These are phyloP conservation scores for Pseudodiploospora longispora DNA, from an alignment of 2,329 filamentous ascomycete genomes.

Conservation along the genomic window DNA sequence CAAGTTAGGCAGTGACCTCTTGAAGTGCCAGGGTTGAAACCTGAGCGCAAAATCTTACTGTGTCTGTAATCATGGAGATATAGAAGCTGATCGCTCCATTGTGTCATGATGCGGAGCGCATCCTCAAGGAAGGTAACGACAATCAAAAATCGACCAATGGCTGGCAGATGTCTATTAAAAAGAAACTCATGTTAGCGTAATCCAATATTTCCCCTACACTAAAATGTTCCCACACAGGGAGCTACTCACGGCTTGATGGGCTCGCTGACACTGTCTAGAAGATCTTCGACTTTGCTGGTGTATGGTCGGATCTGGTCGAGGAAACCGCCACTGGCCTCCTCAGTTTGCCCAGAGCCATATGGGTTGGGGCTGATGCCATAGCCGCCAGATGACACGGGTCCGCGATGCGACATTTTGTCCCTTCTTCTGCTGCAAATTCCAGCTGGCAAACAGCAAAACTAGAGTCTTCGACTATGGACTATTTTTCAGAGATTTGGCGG, in stretches of 20 bases:
- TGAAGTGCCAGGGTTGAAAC: background rate
- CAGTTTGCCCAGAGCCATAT: constrained; percentile 50
- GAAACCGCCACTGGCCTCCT: constrained; percentile 52
- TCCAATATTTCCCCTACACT: background rate
- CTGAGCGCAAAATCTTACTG: constrained; percentile 52
- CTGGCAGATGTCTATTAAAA: constrained; percentile 69
- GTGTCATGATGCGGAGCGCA: constrained; percentile 88
- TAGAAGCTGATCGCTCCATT: constrained; percentile 91
- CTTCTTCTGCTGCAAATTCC: too few species aligned
- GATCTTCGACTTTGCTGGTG: constrained; percentile 97
- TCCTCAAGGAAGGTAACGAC: constrained; percentile 98
- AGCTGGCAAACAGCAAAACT: too few species aligned
- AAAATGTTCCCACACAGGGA: background rate
- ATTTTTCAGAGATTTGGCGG: too few species aligned
- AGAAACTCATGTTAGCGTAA: constrained; percentile 12
- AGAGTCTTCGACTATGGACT: too few species aligned
- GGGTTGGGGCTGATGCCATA: constrained; percentile 57
- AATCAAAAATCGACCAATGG: constrained; percentile 93
- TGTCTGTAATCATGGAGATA: constrained; percentile 89
- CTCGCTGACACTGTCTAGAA: constrained; percentile 78
- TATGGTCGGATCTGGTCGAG: constrained; percentile 87
- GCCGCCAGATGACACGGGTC: constrained; percentile 68
- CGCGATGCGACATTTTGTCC: constrained; percentile 39
- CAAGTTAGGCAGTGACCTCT: constrained; percentile 11
- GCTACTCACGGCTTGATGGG: constrained; percentile 77